A percentile compares a stretch with the other conserved stretches of the same genome.
phyloP scores from a whole-genome alignment of 306 rosid species.

The Vigna radiata region DNA sequence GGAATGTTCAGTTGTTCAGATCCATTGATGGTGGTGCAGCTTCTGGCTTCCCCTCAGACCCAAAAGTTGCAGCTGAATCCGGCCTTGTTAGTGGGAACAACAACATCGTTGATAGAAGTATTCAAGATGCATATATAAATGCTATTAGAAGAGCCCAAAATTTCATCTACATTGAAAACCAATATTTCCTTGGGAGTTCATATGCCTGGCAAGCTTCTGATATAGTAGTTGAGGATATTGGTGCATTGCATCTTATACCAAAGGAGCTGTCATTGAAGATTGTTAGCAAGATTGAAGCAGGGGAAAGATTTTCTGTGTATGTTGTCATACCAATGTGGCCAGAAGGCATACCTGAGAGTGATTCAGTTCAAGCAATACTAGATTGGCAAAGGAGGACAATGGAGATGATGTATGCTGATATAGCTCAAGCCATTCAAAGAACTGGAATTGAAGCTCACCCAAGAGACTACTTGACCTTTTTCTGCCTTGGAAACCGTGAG shows the following conservation, averaged over 20 bases:
- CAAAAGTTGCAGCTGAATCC: constrained; percentile 44
- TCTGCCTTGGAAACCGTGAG: constrained; percentile 84
- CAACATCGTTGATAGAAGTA: constrained; percentile 69
- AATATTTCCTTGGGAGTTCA: constrained; percentile 88
- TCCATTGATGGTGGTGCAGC: constrained; percentile 87
- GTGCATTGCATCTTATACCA: constrained; percentile 82
- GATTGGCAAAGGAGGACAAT: constrained; percentile 89
- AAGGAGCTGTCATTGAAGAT: constrained; percentile 82
- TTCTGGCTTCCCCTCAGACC: constrained; percentile 67
- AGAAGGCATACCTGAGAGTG: constrained; percentile 86
- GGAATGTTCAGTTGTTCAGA: constrained; percentile 87
- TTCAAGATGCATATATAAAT: constrained; percentile 82
- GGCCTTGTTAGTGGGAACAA: constrained; percentile 88
- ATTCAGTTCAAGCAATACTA: constrained; percentile 79
- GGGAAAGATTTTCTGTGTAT: constrained; percentile 73
- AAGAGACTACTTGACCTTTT: constrained; percentile 68
- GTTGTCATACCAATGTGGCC: constrained; percentile 96
- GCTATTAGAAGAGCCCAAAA: constrained; percentile 80
- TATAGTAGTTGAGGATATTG: constrained; percentile 66
- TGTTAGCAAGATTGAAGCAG: constrained; percentile 85
- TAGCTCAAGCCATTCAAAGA: constrained; percentile 61
- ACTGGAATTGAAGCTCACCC: constrained; percentile 50
- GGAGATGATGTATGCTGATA: constrained; percentile 89
- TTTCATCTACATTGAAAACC: constrained; percentile 92
- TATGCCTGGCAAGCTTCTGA: constrained; percentile 70